Evolutionary conservation across 2,329 filamentous ascomycete genomes (phyloP).

Genomic region (Phyllosticta paracitricarpa): DNA sequence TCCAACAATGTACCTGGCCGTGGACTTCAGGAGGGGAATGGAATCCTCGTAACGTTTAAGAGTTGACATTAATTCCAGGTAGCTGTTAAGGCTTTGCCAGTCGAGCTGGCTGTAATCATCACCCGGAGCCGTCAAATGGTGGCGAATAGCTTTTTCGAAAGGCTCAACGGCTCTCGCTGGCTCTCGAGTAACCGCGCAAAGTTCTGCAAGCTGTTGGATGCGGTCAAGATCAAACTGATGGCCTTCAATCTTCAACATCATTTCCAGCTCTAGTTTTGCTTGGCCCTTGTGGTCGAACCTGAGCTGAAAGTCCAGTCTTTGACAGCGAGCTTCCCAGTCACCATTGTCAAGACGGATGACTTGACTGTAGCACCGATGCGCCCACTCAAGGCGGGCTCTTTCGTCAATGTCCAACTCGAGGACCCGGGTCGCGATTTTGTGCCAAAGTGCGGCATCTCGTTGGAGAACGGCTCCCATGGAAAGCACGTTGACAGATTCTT

Average conservation of each 20-base stretch:
- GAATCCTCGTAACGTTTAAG: constrained; percentile 60
- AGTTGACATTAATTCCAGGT: constrained; percentile 54
- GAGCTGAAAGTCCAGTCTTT: constrained; percentile 46
- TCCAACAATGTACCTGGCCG: constrained; percentile 75
- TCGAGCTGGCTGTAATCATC: constrained; percentile 39
- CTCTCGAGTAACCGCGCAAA: constrained; percentile 43
- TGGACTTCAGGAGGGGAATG: constrained; percentile 56
- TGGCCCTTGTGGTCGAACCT: constrained; percentile 27
- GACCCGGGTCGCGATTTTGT: constrained; percentile 46
- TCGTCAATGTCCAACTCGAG: constrained; percentile 38
- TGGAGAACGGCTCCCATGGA: constrained; percentile 49
- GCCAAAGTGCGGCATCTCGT: constrained; percentile 48
- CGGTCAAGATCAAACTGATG: constrained; percentile 42
- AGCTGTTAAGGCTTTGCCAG: constrained; percentile 82
- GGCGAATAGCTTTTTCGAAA: constrained; percentile 44
- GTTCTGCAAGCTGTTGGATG: constrained; percentile 46
- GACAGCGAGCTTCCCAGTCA: constrained; percentile 44
- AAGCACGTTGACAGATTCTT: constrained; percentile 47
- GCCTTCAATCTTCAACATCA: constrained; percentile 41
- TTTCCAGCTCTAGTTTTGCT: constrained; percentile 43
- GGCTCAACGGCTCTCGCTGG: constrained; percentile 38
- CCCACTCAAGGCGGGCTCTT: constrained; percentile 35
- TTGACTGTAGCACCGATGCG: constrained; percentile 43
- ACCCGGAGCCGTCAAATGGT: constrained; percentile 34
- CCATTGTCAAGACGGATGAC: constrained; percentile 44